phyloP scores from a whole-genome alignment of 805 yeast species.

The Nematodospora valgi region DNA sequence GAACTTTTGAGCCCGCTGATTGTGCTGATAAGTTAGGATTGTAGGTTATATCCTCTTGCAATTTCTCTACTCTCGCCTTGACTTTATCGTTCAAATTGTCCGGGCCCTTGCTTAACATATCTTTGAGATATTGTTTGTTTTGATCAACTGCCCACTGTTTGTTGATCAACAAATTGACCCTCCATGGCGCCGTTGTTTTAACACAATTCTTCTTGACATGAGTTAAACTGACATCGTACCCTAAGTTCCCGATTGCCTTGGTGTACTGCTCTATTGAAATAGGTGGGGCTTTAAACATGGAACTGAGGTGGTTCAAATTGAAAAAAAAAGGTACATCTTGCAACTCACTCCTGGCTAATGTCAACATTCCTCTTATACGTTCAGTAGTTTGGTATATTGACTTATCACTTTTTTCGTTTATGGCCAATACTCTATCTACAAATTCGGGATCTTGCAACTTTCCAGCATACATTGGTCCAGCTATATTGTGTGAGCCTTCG shows the following conservation, averaged over 20 bases:
- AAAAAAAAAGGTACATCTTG: slow-evolving; percentile 66
- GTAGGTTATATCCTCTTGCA: slow-evolving; percentile 29
- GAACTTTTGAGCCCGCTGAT: slow-evolving; percentile 51
- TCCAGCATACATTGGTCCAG: slow-evolving; percentile 93
- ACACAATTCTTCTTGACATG: slow-evolving; percentile 85
- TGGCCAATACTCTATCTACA: slow-evolving; percentile 56
- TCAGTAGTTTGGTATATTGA: slow-evolving; percentile 69
- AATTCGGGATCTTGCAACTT: slow-evolving; percentile 68
- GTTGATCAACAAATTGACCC: slow-evolving; percentile 68
- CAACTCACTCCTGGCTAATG: slow-evolving; percentile 74
- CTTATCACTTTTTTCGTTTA: slow-evolving; percentile 39
- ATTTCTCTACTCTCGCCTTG: slow-evolving; percentile 15
- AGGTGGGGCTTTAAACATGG: slow-evolving; percentile 75
- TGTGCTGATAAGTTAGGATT: slow-evolving; percentile 39
- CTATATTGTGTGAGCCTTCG: slow-evolving; percentile 65
- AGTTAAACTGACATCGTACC: slow-evolving; percentile 78
- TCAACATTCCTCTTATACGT: slow-evolving; percentile 89
- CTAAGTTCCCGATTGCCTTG: slow-evolving; percentile 76
- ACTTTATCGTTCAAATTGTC: slow-evolving; percentile 9
- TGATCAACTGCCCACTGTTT: slow-evolving; percentile 50
- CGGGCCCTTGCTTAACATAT: slow-evolving; percentile 12
- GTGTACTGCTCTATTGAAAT: slow-evolving; percentile 71
- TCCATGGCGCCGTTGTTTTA: slow-evolving; percentile 90
- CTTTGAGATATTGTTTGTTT: slow-evolving; percentile 26
- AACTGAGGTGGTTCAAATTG: slow-evolving; percentile 71